These are phyloP conservation scores for Parastagonospora nodorum DNA, from an alignment of 2,329 filamentous ascomycete species.

Conservation along the genomic window DNA sequence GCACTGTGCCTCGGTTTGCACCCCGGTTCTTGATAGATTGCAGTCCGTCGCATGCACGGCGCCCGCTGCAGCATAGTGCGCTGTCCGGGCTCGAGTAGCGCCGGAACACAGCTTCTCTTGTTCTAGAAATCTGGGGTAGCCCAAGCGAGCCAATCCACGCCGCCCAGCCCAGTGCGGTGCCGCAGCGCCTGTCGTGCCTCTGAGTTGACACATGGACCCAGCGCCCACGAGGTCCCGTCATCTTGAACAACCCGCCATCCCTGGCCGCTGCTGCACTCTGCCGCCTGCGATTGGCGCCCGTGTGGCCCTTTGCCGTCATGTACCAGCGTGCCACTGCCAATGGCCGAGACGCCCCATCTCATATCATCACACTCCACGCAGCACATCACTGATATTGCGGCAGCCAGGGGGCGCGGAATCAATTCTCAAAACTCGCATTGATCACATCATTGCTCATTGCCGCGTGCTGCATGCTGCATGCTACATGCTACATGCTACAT, in stretches of 20 bases:
- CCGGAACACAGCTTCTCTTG: constrained; percentile 25
- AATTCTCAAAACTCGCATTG: too few relatives aligned
- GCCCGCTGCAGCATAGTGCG: constrained; percentile 15
- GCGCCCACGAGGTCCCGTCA: constrained; percentile 21
- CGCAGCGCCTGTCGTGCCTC: constrained; percentile 2
- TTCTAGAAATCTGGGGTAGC: constrained; percentile 43
- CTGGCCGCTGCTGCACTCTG: constrained; percentile 4
- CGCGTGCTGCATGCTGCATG: too few relatives aligned
- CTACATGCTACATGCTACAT: constrained; percentile 9
- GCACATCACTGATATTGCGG: constrained; percentile 1
- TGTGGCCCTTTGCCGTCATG: constrained; percentile 4
- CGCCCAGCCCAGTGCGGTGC: not conserved
- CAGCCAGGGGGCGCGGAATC: not conserved
- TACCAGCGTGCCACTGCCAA: not conserved
- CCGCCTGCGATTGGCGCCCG: constrained; percentile 1
- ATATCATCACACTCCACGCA: constrained; percentile 7
- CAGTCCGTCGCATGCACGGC: constrained; percentile 22
- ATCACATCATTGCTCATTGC: too few relatives aligned
- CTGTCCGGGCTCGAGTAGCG: constrained; percentile 25
- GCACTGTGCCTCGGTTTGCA: constrained; percentile 22
- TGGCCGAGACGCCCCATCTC: constrained; percentile 1
- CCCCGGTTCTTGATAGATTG: constrained; percentile 24
- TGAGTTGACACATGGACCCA: constrained; percentile 9
- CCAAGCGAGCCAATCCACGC: constrained; percentile 31
- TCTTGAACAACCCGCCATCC: constrained; percentile 18